phyloP scores from a whole-genome alignment of 1,139 yeast species.

The Sugiyamaella pinicola region DNA sequence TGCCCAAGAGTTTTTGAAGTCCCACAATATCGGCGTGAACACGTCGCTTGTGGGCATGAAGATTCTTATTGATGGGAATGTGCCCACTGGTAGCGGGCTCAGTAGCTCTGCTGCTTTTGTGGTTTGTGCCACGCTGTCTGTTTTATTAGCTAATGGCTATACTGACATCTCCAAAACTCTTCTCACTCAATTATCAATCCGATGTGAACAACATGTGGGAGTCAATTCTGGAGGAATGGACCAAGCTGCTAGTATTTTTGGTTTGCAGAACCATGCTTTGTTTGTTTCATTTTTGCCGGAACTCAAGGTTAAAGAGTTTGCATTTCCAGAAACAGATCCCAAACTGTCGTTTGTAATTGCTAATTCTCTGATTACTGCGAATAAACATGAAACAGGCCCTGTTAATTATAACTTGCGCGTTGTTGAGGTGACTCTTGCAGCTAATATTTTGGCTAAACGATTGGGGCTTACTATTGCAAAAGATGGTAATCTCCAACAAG shows the following conservation, averaged over 20 bases:
- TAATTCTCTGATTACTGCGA: conserved; percentile 62
- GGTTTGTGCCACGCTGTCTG: conserved; percentile 64
- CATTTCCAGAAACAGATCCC: conserved; percentile 53
- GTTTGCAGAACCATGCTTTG: conserved; percentile 61
- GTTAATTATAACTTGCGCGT: conserved; percentile 68
- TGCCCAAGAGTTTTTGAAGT: conserved; percentile 54
- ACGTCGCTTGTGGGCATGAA: conserved; percentile 48
- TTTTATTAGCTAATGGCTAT: conserved; percentile 57
- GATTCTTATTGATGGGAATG: conserved; percentile 62
- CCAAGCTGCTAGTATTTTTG: conserved; percentile 72
- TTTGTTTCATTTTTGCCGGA: conserved; percentile 65
- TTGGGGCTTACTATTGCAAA: conserved; percentile 49
- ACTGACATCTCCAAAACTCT: conserved; percentile 51
- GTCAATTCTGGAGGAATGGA: conserved; percentile 82
- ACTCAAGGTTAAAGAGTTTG: conserved; percentile 57
- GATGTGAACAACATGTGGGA: conserved; percentile 72
- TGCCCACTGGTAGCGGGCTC: conserved; percentile 74
- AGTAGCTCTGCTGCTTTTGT: conserved; percentile 75
- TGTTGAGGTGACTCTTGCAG: conserved; percentile 67
- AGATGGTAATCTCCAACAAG: conserved; percentile 60
- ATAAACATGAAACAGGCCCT: conserved; percentile 72
- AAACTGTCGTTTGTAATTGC: conserved; percentile 62
- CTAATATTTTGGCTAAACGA: conserved; percentile 56
- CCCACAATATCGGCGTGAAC: conserved; percentile 19
- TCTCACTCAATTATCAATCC: conserved; percentile 63